A percentile compares a stretch with the other conserved stretches of the same genome.
Conservation (phyloP, 305 asterid genomes). For the Fraxinus platypoda region DNA sequence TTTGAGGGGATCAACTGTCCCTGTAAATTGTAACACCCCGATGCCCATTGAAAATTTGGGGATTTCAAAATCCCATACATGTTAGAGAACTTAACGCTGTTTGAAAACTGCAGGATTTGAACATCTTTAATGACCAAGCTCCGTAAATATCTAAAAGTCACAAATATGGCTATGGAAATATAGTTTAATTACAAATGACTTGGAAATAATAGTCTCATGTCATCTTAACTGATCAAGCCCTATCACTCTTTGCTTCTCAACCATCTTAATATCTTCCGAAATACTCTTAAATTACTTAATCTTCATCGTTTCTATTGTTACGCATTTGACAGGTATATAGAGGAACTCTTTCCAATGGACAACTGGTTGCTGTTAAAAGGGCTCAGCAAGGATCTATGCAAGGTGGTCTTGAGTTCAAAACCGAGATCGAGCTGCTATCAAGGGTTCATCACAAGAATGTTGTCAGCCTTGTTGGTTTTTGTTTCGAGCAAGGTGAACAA, state of each 20-base stretch:
- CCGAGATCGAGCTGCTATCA: constrained; percentile 87
- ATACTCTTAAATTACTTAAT: background rate
- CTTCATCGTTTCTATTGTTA: background rate
- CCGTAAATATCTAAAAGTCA: background rate
- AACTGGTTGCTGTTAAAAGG: constrained; percentile 65
- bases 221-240: background rate
- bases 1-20: background rate
- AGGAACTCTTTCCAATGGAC: constrained; percentile 62
- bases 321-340: constrained; percentile 52
- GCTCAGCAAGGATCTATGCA: constrained; percentile 75
- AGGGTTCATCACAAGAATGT: constrained; percentile 90
- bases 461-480: constrained; percentile 62
- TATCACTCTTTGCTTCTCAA: background rate
- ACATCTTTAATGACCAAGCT: background rate
- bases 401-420: constrained; percentile 72
- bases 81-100: background rate
- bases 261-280: background rate
- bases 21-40: background rate
- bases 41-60: background rate
- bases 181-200: background rate
- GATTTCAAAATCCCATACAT: background rate
- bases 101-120: background rate
- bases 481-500: constrained; percentile 77
- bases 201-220: background rate
- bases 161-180: background rate